Evolutionary conservation across 2,329 filamentous ascomycete genomes (phyloP), one percentile per base, ranked within the genome.

Genomic region (Dichotomopilus funicola): DNA sequence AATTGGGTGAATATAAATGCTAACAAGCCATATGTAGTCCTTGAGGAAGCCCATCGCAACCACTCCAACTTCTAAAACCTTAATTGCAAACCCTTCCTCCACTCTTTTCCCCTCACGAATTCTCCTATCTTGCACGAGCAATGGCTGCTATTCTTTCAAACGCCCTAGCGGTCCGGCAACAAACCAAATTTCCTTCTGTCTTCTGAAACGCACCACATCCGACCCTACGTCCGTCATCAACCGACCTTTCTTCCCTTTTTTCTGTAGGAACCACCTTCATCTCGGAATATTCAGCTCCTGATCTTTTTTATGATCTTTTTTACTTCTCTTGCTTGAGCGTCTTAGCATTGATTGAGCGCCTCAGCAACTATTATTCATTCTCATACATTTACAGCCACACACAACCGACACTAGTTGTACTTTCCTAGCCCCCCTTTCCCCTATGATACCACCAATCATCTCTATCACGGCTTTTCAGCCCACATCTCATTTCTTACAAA

Each of bases 11-110:
- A 27, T 27, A 3, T 2, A 27, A 55, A 37, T 3, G 55, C 70
- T 72, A 58, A 73, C 63, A 6, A n/a, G 19, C 9, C 19, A 2
- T 1, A 13, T 41, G 36, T 45, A 77, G 74, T 68, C 62, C 73
- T 77, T 12, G 70, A 72, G 67, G 71, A 75, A 50, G 73, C 73
- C 19, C 61, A 65, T 49, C 59, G 53, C 13, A 59, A 19, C 37
- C 61, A 64, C 46, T 54, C 58, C 1, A 60, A 41, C 53, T 65
- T 63, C 43, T 59, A 59, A 9, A 27, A 27, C 3, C 19, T 27
- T 27, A 27, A 27, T 27, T 53, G 27, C 10, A 55, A 48, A 54
- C 54, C 45, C 44, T 9, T 27, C 19, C 19, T 27, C 19, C 19
- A 3, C 19, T 27, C 19, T 27, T 27, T 27, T 27, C 19, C 19